Evolutionary conservation across 768 basidiomycete genomes (phyloP).

Genomic region (Lactarius hatsudake): DNA sequence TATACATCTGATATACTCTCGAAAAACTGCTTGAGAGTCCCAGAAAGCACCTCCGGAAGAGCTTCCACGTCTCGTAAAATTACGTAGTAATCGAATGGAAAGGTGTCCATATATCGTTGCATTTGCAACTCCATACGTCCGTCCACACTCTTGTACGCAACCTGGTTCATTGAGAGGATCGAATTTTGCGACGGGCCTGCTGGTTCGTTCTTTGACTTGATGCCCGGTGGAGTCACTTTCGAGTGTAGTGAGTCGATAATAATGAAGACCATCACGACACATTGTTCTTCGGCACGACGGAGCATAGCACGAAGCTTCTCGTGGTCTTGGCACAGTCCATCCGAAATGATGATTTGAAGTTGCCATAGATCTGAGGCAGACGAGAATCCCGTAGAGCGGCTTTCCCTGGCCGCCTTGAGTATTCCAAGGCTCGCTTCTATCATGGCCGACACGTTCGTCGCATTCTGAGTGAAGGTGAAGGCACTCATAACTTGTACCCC

Average conservation of each 20-base stretch:
- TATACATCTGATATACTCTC: conserved; percentile 68
- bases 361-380: conserved; percentile 91
- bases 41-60: conserved; percentile 83
- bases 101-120: conserved; percentile 88
- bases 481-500: conserved; percentile 78
- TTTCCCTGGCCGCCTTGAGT: conserved; percentile 74
- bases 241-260: conserved; percentile 85
- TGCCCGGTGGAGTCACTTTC: conserved; percentile 31
- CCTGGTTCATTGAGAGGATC: conserved; percentile 91
- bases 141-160: conserved; percentile 76
- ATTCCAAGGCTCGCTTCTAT: conserved; percentile 74
- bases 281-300: conserved; percentile 82
- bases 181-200: conserved; percentile 52
- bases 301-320: conserved; percentile 76
- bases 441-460: conserved; percentile 82
- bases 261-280: conserved; percentile 95
- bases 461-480: conserved; percentile 87
- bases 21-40: conserved; percentile 90
- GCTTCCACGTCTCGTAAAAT: conserved; percentile 89
- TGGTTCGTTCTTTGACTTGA: not conserved
- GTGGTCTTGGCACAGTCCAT: conserved; percentile 98
- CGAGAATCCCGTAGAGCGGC: conserved; percentile 54
- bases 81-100: conserved; percentile 98
- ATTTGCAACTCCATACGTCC: conserved; percentile 86
- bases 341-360: conserved; percentile 95